Base-by-base conservation (phyloP, 371 early-diverging fungal genomes). In the Sanchytrium tribonematis region DNA sequence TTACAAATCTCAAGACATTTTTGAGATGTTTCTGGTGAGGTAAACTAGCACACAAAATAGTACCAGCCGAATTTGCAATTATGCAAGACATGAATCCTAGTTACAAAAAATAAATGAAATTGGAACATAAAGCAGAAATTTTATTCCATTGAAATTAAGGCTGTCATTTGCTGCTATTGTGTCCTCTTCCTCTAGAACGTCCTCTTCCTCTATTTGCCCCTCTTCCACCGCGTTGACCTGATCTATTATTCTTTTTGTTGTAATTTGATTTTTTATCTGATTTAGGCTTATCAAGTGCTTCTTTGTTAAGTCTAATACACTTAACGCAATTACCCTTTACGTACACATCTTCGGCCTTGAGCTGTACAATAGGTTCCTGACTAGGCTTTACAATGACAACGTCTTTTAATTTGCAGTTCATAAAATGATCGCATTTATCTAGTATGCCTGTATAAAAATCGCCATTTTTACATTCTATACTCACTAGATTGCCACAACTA, bases 141-240 rank as follows among this genome's bases (percentile, higher is more conserved):
- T 48, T 48, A 48, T 48, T 48, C 48, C 5, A 48, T 48, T 48
- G 22, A 48, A 48, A 48, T 22, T 48, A 48, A 48, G 22, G 12
- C 48, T 48, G 48, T 22, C 48, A 48, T 12, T 22, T 48, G 48
- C 48, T 48, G 5, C 48, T 48, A 48, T 22, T 22, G 22, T 22
- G 48, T 48, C 48, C 48, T 48, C 48, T 48, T 5, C 48, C 48
- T 48, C 48, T 48, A 48, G 48, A 48, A n/a, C n/a, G n/a, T n/a
- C n/a, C n/a, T n/a, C n/a, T n/a, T n/a, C n/a, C n/a, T n/a, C n/a
- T n/a, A n/a, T n/a, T n/a, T n/a, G n/a, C n/a, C 5, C 48, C 48
- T 48, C 48, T 48, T 22, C 48, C 48, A 12, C 48, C 48, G 12
- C 48, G 5, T 22, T 48, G 48, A 48, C 48, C 48, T 5, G 12